These are phyloP conservation scores for Pistacia integerrima DNA, from an alignment of 345 rosid species.

Conservation along the genomic window DNA sequence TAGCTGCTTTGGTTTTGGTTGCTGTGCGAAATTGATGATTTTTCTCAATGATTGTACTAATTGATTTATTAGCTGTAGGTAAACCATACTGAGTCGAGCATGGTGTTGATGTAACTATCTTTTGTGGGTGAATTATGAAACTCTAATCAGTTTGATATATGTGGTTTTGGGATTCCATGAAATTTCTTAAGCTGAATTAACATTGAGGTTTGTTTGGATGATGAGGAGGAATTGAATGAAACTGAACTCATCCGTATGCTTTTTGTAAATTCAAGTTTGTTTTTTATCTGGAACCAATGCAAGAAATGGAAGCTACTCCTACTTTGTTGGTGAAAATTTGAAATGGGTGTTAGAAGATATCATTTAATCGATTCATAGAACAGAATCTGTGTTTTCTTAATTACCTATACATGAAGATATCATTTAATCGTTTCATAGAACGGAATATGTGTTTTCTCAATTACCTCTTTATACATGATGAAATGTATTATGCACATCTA, in stretches of 20 bases:
- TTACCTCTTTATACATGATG: neutral
- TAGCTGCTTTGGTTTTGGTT: neutral
- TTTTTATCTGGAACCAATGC: neutral
- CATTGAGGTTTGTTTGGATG: neutral
- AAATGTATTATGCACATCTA: too few relatives aligned
- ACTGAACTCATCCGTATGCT: neutral
- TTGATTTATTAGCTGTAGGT: neutral
- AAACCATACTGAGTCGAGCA: neutral
- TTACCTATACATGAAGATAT: neutral
- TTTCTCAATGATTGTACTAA: conserved; percentile 1
- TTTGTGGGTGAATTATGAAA: neutral
- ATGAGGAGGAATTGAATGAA: neutral
- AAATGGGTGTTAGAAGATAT: neutral
- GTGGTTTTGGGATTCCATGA: neutral
- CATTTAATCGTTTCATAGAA: neutral
- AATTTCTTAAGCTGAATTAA: neutral
- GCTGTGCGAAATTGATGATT: neutral
- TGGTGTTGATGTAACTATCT: neutral
- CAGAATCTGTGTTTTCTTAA: neutral
- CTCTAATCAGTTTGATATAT: neutral
- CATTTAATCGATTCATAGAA: neutral
- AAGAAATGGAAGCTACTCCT: neutral
- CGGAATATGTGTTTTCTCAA: neutral
- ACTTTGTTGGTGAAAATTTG: neutral
- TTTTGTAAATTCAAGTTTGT: neutral